Percentiles rank a stretch among this genome's conserved stretches.
These are phyloP conservation scores for Phoma sp. DNA, from an alignment of 2,329 filamentous ascomycete species.

Conservation along the genomic window DNA sequence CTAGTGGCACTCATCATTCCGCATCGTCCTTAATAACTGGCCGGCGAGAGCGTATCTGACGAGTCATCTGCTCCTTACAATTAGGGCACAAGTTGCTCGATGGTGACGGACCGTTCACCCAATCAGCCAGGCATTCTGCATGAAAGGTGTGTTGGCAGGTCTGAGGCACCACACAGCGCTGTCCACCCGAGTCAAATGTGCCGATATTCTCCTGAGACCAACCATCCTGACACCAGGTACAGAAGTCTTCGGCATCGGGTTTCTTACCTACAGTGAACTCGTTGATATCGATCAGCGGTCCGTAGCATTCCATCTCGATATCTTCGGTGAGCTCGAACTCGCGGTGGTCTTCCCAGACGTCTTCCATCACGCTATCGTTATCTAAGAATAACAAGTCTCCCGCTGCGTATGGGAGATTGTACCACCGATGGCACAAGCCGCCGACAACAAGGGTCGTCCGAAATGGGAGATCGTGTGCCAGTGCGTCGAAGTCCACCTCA, in stretches of 20 bases:
- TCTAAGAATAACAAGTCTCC: neutral
- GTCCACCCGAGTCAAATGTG: neutral
- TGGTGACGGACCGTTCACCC: neutral
- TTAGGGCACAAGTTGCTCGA: neutral
- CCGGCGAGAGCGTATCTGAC: neutral
- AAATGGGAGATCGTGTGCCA: too few species aligned
- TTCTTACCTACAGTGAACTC: neutral
- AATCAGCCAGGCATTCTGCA: conserved; percentile 1
- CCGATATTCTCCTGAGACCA: neutral
- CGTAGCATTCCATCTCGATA: neutral
- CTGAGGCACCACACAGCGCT: neutral
- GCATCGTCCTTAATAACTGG: neutral
- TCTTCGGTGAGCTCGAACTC: neutral
- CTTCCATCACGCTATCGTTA: neutral
- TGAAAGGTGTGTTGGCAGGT: neutral
- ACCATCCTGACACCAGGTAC: neutral
- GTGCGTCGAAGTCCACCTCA: too few species aligned
- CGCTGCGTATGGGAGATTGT: neutral
- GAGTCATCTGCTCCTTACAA: neutral
- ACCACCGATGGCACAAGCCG: neutral
- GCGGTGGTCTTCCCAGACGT: too few species aligned
- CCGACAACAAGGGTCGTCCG: too few species aligned
- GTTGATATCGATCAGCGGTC: neutral
- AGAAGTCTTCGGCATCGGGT: conserved; percentile 1
- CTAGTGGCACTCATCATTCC: neutral